Base-by-base conservation (phyloP, 768 basidiomycete genomes). In the Daedaleopsis nitida region DNA sequence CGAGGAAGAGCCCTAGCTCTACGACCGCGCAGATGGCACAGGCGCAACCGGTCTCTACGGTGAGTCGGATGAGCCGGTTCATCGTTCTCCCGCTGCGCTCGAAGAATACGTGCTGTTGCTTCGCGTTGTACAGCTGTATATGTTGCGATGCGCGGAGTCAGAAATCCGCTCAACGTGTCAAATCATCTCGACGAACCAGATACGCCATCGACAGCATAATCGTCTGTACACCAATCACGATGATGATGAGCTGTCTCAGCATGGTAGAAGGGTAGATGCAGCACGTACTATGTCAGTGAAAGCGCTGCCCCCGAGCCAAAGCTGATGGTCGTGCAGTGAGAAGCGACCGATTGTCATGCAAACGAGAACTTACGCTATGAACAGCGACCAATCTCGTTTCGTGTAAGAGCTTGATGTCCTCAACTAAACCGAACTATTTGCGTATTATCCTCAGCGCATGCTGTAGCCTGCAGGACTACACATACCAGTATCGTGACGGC, bases 191-290 rank as follows among this genome's bases (percentile, higher is more conserved):
- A 43, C 53, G 37, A 5, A 54, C 53, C 38, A 54, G 24, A 24
- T 54, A 54, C 5, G 21, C 17, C 53, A 54, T 54, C 17, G 53
- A 54, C 9, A 27, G 4, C 53, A 54, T 54, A 39, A 54, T 54
- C 6, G 42, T 39, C 53, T 54, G 38, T 5, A 17, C 9, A 19
- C 3, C 52, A 52, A 52, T 34, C 13, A 27, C 24, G 24, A 52
- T 3, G 4, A 37, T 52, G 52, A 32, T 32, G n/a, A n/a, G 32
- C 14, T n/a, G 17, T 34, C 10, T 14, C n/a, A 38, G 52, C 52
- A 39, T 32, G 23, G 21, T 45, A 21, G 44, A 17, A 45, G 21
- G n/a, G 44, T 45, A n/a, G 44, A 19, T 21, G 21, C 16, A 43
- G 49, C 14, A 43, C 53, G 53, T 23, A 54, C 53, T 16, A 54